Evolutionary conservation across 139 green algal species (phyloP).

Genomic region (Auxenochlorella pyrenoidosa): DNA sequence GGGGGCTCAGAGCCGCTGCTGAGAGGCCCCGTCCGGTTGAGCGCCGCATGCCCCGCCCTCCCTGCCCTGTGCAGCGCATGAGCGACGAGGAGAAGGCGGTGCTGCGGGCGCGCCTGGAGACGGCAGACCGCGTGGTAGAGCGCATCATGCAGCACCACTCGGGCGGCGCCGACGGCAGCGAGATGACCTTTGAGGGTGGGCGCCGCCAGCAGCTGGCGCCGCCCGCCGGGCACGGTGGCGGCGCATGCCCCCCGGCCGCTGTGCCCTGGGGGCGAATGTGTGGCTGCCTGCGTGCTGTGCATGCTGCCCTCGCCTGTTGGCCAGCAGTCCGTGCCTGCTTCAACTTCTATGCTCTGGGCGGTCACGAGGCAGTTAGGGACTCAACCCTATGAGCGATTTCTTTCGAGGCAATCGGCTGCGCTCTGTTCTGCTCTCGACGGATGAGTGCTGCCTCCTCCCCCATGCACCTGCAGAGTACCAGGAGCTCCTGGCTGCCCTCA

Average conservation of each 20-base stretch:
- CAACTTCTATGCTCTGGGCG: too few relatives aligned
- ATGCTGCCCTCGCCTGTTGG: too few relatives aligned
- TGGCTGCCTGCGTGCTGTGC: not conserved
- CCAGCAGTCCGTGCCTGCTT: too few relatives aligned
- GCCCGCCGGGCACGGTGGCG: not conserved
- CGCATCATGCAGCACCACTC: conserved; percentile 38
- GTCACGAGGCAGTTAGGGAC: too few relatives aligned
- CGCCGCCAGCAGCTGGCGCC: not conserved
- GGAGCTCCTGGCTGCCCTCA: conserved; percentile 37
- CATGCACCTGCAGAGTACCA: conserved; percentile 38
- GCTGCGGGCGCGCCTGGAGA: conserved; percentile 47
- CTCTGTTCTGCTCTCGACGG: not conserved
- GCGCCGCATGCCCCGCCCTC: not conserved
- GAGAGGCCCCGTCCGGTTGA: too few relatives aligned
- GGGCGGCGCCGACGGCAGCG: not conserved
- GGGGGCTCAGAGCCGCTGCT: too few relatives aligned
- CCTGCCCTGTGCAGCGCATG: conserved; percentile 1
- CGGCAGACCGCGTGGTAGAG: conserved; percentile 42
- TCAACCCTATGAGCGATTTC: too few relatives aligned
- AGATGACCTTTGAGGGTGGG: conserved; percentile 30
- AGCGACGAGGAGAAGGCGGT: conserved; percentile 45
- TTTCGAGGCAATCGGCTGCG: too few relatives aligned
- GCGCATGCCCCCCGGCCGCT: too few relatives aligned
- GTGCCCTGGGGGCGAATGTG: too few relatives aligned
- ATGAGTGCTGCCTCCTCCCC: not conserved